Percentiles rank a stretch among this genome's conserved stretches.
Evolutionary conservation across 371 early-diverging fungal species (phyloP).

Genomic region (Mucor velutinosus): DNA sequence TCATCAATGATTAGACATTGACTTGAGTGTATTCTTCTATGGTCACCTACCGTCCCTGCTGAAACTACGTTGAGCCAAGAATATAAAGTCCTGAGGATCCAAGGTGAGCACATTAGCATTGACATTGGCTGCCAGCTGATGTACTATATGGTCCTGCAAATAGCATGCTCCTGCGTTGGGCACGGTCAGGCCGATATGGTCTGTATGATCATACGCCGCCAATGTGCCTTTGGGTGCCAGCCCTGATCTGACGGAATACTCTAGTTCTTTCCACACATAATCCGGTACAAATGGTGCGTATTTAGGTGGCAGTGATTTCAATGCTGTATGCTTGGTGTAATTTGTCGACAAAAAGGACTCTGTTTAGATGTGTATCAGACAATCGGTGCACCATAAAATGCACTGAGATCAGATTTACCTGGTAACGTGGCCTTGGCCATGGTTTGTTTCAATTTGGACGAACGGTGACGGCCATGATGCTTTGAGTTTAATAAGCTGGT

Average conservation of each 20-base stretch:
- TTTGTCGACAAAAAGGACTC: slow-evolving; percentile 18
- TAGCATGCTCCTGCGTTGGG: slow-evolving; percentile 40
- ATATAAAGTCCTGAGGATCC: slow-evolving; percentile 53
- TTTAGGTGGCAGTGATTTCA: neutral
- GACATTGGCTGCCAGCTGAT: slow-evolving; percentile 24
- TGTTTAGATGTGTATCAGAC: neutral
- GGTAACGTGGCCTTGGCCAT: slow-evolving; percentile 6
- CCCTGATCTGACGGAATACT: slow-evolving; percentile 29
- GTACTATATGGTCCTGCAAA: slow-evolving; percentile 40
- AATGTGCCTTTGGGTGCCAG: slow-evolving; percentile 32
- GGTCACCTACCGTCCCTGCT: slow-evolving; percentile 26
- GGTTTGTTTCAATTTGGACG: slow-evolving; percentile 7
- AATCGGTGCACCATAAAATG: neutral
- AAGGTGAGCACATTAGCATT: slow-evolving; percentile 39
- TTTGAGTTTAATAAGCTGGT: neutral
- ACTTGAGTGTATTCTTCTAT: neutral
- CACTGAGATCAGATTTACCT: neutral
- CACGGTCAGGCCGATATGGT: slow-evolving; percentile 33
- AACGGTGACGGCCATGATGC: slow-evolving; percentile 10
- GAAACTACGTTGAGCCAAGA: slow-evolving; percentile 43
- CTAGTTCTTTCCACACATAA: slow-evolving; percentile 36
- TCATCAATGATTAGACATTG: neutral
- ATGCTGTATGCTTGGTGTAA: slow-evolving; percentile 6
- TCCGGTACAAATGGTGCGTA: slow-evolving; percentile 27
- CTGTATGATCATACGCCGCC: slow-evolving; percentile 34